These are phyloP conservation scores for Drechslerella dactyloides DNA, from an alignment of 2,329 filamentous ascomycete species.

Conservation along the genomic window DNA sequence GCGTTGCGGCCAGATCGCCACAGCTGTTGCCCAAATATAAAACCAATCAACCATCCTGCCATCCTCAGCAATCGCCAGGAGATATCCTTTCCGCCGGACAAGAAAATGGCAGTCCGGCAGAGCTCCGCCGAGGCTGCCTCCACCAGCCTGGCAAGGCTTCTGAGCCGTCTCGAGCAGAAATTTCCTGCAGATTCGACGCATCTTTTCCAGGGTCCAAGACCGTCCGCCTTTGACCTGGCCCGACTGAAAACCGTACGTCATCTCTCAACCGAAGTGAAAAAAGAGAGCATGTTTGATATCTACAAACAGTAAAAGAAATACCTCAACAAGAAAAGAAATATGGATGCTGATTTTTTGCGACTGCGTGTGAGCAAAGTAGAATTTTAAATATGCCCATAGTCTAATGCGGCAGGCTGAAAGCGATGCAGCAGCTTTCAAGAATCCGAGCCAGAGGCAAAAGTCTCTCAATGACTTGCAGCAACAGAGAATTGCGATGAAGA, in stretches of 20 bases:
- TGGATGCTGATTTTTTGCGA: slow-evolving; percentile 1
- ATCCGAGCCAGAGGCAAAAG: slow-evolving; percentile 40
- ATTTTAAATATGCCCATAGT: slow-evolving; percentile 40
- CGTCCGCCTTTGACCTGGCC: slow-evolving; percentile 49
- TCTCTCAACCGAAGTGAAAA: slow-evolving; percentile 4
- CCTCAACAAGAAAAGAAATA: background rate
- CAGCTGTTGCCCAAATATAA: slow-evolving; percentile 33
- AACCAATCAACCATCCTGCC: slow-evolving; percentile 6
- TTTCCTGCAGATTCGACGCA: slow-evolving; percentile 23
- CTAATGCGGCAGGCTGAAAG: slow-evolving; percentile 39
- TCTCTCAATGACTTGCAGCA: slow-evolving; percentile 33
- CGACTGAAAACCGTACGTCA: slow-evolving; percentile 49
- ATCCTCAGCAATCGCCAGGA: background rate
- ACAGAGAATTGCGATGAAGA: slow-evolving; percentile 27
- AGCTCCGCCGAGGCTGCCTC: slow-evolving; percentile 39
- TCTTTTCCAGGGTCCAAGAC: slow-evolving; percentile 27
- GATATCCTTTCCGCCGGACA: background rate
- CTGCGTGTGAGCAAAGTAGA: slow-evolving; percentile 14
- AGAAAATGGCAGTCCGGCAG: slow-evolving; percentile 43
- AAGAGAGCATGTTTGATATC: background rate
- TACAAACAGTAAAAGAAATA: background rate
- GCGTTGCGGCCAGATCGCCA: slow-evolving; percentile 49
- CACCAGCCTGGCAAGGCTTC: slow-evolving; percentile 45
- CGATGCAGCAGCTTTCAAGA: slow-evolving; percentile 25
- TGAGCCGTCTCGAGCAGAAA: slow-evolving; percentile 45